Conservation (phyloP, 2,329 filamentous ascomycete genomes). For the Fusarium foetens region DNA sequence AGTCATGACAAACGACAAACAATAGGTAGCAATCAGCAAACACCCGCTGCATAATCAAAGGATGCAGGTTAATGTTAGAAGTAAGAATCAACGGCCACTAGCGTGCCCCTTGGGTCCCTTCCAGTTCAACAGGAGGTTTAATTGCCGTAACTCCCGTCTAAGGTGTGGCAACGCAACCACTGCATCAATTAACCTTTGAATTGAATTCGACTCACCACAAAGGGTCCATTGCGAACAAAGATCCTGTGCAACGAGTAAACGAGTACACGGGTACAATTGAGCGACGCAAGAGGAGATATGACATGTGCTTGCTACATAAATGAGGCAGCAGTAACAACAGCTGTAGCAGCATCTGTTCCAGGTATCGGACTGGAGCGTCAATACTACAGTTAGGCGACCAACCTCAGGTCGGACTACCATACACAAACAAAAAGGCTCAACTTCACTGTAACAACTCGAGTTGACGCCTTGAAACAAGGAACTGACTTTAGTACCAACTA, state of each 20-base stretch:
- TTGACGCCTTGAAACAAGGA: conserved; percentile 17
- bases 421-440: conserved; percentile 16
- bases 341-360: not conserved
- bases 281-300: not conserved
- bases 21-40: not conserved
- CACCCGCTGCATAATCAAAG: conserved; percentile 17
- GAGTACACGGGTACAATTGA: not conserved
- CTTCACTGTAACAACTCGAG: conserved; percentile 15
- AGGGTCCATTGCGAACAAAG: not conserved
- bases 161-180: not conserved
- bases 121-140: conserved; percentile 14
- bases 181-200: not conserved
- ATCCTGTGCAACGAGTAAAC: not conserved
- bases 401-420: not conserved
- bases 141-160: conserved; percentile 25
- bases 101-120: conserved; percentile 36
- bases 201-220: conserved; percentile 7
- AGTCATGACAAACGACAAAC: not conserved
- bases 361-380: not conserved
- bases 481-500: not conserved
- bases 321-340: not conserved
- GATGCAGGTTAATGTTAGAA: conserved; percentile 18
- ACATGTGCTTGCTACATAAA: not conserved
- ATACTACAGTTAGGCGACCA: not conserved
- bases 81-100: conserved; percentile 39